Conservation (phyloP, 2,329 filamentous ascomycete genomes). For the Endoconidiophora laricicola region DNA sequence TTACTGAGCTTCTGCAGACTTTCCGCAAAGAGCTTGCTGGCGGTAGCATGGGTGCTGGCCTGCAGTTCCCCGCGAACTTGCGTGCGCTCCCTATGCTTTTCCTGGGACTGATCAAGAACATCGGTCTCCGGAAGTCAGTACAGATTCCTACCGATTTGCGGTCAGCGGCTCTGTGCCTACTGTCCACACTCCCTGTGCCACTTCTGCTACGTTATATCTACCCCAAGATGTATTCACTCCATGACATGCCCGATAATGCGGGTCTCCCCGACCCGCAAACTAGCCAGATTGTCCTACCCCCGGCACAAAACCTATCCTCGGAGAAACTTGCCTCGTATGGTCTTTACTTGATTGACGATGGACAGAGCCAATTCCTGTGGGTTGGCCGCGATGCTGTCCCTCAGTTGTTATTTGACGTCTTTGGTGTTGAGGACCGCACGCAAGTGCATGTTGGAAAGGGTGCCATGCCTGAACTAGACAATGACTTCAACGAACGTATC, state of each 20-base stretch:
- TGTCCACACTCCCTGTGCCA: constrained; percentile 85
- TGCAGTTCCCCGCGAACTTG: constrained; percentile 89
- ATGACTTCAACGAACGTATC: constrained; percentile 91
- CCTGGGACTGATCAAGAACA: constrained; percentile 88
- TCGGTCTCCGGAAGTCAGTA: constrained; percentile 79
- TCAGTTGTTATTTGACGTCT: constrained; percentile 76
- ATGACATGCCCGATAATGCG: constrained; percentile 92
- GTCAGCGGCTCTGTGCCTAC: constrained; percentile 76
- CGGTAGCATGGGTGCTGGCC: constrained; percentile 83
- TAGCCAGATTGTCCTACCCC: constrained; percentile 77
- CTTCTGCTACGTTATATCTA: constrained; percentile 89
- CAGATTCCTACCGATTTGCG: constrained; percentile 90
- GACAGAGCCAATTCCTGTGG: constrained; percentile 96
- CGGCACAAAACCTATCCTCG: constrained; percentile 70
- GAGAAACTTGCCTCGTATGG: constrained; percentile 78
- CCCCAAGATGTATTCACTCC: constrained; percentile 66
- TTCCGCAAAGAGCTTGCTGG: constrained; percentile 95
- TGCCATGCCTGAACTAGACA: constrained; percentile 70
- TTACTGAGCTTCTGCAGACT: constrained; percentile 81
- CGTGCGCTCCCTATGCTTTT: constrained; percentile 79
- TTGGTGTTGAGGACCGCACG: constrained; percentile 68
- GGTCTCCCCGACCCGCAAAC: constrained; percentile 73
- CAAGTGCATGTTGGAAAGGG: constrained; percentile 86
- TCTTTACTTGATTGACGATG: constrained; percentile 90
- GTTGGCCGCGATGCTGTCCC: constrained; percentile 84